These are phyloP conservation scores for Talaromyces proteolyticus DNA, from an alignment of 495 filamentous ascomycete species.

Conservation along the genomic window DNA sequence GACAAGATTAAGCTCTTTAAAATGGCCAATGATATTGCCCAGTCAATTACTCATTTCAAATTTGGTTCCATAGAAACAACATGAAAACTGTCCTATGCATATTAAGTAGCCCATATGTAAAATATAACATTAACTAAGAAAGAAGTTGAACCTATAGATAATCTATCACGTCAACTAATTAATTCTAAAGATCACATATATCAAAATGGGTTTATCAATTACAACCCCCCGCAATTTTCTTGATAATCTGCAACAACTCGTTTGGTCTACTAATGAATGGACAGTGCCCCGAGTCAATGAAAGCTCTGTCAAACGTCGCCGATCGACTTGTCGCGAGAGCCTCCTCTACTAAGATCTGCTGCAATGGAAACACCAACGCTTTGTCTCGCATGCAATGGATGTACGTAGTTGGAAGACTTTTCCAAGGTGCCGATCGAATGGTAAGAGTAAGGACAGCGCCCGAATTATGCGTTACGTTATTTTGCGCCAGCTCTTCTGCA, in stretches of 20 bases:
- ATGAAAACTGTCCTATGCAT: too few species aligned
- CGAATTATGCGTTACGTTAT: constrained; percentile 10
- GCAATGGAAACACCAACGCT: constrained; percentile 6
- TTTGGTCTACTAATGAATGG: constrained; percentile 11
- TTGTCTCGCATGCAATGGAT: constrained; percentile 5
- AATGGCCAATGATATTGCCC: too few species aligned
- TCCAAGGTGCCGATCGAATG: constrained; percentile 9
- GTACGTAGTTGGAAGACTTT: constrained; percentile 8
- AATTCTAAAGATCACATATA: too few species aligned
- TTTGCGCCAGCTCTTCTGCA: constrained; percentile 5
- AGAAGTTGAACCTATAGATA: too few species aligned
- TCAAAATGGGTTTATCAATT: too few species aligned
- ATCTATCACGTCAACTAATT: too few species aligned
- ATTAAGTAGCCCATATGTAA: too few species aligned
- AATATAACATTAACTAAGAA: too few species aligned
- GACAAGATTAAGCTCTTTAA: too few species aligned
- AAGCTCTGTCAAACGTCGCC: background rate
- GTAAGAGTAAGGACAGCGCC: background rate
- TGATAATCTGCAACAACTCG: background rate
- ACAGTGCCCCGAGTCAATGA: constrained; percentile 9
- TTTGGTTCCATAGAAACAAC: too few species aligned
- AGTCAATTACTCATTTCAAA: too few species aligned
- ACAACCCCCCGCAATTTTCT: background rate
- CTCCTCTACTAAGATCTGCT: constrained; percentile 9
- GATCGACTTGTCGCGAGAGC: constrained; percentile 1